phyloP scores from a whole-genome alignment of 106 monocot genomes.

The Xerophyta viscosa region DNA sequence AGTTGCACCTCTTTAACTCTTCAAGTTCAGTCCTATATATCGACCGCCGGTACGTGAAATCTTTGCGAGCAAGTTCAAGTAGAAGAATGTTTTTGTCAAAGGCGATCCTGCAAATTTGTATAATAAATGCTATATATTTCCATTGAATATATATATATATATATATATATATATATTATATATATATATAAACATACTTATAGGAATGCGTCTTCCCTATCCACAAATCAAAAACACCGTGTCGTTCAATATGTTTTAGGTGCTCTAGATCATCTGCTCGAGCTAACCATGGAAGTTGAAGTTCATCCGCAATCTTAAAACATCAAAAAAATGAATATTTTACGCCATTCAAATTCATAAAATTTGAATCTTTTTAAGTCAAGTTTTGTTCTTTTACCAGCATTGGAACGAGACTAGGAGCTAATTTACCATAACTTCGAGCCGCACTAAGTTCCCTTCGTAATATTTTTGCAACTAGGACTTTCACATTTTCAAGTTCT shows the following conservation, averaged over 20 bases:
- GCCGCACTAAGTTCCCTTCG: constrained; percentile 7
- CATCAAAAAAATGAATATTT: neutral
- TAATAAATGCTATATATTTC: neutral
- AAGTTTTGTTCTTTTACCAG: too few relatives aligned
- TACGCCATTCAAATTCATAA: neutral
- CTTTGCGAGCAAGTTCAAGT: neutral
- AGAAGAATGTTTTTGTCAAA: neutral
- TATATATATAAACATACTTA: constrained; percentile 1
- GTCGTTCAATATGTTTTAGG: constrained; percentile 16
- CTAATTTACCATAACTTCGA: too few relatives aligned
- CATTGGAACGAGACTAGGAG: too few relatives aligned
- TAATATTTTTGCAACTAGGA: constrained; percentile 6
- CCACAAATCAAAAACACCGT: neutral
- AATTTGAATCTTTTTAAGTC: too few relatives aligned
- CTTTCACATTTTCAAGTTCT: constrained; percentile 15
- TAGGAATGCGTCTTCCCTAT: constrained; percentile 11
- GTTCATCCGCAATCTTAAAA: constrained; percentile 14
- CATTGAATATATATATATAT: too few relatives aligned
- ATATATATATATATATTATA: too few relatives aligned
- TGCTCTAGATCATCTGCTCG: constrained; percentile 31
- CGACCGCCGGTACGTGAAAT: neutral
- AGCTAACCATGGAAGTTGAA: constrained; percentile 21
- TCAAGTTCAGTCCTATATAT: constrained; percentile 14
- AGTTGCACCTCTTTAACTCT: constrained; percentile 12
- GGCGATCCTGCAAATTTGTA: neutral